A percentile compares a stretch with the other conserved stretches of the same genome.
Conservation (phyloP, 176 grass and related monocot species). For the Oryza coarctata region DNA sequence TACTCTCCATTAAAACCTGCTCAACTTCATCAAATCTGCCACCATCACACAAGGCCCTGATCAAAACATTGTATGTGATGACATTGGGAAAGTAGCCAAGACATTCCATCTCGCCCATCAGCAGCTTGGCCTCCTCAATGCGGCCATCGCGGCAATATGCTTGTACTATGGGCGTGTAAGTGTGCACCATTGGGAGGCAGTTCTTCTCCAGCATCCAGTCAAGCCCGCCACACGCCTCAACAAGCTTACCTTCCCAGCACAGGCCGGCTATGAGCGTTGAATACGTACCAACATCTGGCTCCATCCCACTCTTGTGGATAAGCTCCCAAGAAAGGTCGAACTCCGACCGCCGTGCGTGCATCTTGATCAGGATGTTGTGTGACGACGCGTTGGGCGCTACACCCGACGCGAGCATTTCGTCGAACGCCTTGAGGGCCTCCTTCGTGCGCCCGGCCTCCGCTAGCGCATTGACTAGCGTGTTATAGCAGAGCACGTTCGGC, state of each 20-base stretch:
- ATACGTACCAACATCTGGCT: conserved; percentile 53
- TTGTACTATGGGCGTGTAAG: conserved; percentile 72
- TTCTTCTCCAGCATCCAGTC: conserved; percentile 64
- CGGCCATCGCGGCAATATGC: conserved; percentile 62
- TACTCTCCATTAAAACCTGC: conserved; percentile 49
- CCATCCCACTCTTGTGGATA: conserved; percentile 37
- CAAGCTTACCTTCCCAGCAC: conserved; percentile 46
- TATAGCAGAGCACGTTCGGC: conserved; percentile 75
- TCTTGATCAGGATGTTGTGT: conserved; percentile 72
- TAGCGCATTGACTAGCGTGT: conserved; percentile 77
- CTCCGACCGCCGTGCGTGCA: conserved; percentile 44
- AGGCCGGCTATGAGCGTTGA: conserved; percentile 71
- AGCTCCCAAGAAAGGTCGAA: conserved; percentile 58
- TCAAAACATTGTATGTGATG: conserved; percentile 81
- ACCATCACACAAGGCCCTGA: conserved; percentile 52
- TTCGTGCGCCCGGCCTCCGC: conserved; percentile 36
- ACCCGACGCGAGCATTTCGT: conserved; percentile 52
- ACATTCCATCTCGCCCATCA: conserved; percentile 60
- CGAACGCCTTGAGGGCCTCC: conserved; percentile 40
- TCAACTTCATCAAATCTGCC: conserved; percentile 58
- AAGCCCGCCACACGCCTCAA: conserved; percentile 66
- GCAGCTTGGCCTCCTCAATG: conserved; percentile 64
- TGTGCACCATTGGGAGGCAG: conserved; percentile 56
- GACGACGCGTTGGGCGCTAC: conserved; percentile 47
- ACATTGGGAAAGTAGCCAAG: conserved; percentile 52